Evolutionary conservation across 345 rosid species (phyloP).

Genomic region (Combretum micranthum): DNA sequence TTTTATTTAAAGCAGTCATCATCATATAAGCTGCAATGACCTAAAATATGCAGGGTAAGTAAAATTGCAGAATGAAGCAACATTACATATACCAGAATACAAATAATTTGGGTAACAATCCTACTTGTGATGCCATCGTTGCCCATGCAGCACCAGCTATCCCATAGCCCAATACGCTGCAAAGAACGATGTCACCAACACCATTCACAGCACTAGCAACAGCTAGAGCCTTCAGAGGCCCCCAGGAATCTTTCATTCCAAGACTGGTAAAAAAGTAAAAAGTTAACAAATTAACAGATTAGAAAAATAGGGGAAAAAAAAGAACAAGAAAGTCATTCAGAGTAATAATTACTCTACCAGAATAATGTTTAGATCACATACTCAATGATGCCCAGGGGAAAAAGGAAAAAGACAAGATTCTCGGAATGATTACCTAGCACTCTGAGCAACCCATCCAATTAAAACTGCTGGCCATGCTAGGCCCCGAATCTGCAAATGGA

Average conservation of each 20-base stretch:
- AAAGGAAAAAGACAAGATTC: too few species aligned
- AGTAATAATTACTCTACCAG: too few species aligned
- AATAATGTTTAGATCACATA: too few species aligned
- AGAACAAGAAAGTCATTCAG: too few species aligned
- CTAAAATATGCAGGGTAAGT: conserved; percentile 29
- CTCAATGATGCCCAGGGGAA: too few species aligned
- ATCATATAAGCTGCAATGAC: conserved; percentile 79
- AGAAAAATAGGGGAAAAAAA: too few species aligned
- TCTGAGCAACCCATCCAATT: conserved; percentile 88
- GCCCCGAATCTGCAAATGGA: conserved; percentile 63
- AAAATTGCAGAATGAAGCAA: background rate
- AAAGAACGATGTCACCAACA: conserved; percentile 69
- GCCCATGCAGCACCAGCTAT: conserved; percentile 99
- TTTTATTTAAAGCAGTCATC: conserved; percentile 63
- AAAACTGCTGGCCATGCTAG: conserved; percentile 93
- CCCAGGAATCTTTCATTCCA: conserved; percentile 99
- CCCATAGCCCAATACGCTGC: conserved; percentile 72
- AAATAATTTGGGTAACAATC: conserved; percentile 1
- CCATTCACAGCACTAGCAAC: conserved; percentile 69
- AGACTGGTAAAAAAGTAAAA: conserved; percentile 40
- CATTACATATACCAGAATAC: background rate
- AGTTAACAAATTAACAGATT: too few species aligned
- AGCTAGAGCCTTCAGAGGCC: conserved; percentile 81
- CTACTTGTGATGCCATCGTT: conserved; percentile 88
- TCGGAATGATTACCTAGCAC: conserved; percentile 61